These are phyloP conservation scores for Aspergillus asperescens DNA, from an alignment of 495 filamentous ascomycete genomes.

Conservation along the genomic window DNA sequence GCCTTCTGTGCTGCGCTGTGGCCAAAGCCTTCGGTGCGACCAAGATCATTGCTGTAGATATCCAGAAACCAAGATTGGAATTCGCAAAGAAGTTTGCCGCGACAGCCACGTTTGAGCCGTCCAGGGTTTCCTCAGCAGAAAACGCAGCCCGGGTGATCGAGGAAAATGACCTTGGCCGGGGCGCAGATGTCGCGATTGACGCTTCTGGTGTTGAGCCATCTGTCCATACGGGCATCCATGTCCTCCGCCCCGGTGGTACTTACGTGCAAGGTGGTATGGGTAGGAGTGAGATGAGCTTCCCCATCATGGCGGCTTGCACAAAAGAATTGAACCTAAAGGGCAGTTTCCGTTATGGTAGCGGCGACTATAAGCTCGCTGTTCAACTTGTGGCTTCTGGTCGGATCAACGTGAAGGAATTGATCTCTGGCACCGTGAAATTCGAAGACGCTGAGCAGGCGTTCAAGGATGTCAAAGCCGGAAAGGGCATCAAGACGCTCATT, in stretches of 20 bases:
- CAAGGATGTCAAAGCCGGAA: constrained; percentile 41
- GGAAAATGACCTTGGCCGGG: constrained; percentile 41
- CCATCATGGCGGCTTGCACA: constrained; percentile 52
- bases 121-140: constrained; percentile 29
- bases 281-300: constrained; percentile 49
- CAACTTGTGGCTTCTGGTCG: constrained; percentile 47
- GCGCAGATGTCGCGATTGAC: constrained; percentile 54
- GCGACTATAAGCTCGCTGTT: constrained; percentile 52
- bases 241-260: constrained; percentile 48
- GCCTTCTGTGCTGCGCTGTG: constrained; percentile 50
- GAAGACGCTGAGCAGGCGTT: constrained; percentile 51
- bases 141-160: constrained; percentile 40
- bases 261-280: constrained; percentile 61
- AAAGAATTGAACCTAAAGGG: constrained; percentile 51
- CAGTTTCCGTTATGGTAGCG: constrained; percentile 50
- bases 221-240: constrained; percentile 50
- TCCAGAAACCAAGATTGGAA: constrained; percentile 44
- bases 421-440: constrained; percentile 49
- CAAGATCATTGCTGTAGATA: constrained; percentile 51
- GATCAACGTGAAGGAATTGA: constrained; percentile 46
- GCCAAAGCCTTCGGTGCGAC: constrained; percentile 49
- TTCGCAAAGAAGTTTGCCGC: constrained; percentile 49
- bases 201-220: constrained; percentile 52
- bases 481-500: constrained; percentile 47
- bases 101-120: constrained; percentile 39